A percentile compares a stretch with the other conserved stretches of the same genome.
phyloP scores from a whole-genome alignment of 2,329 filamentous ascomycete genomes.

The Escovopsis sp. region DNA sequence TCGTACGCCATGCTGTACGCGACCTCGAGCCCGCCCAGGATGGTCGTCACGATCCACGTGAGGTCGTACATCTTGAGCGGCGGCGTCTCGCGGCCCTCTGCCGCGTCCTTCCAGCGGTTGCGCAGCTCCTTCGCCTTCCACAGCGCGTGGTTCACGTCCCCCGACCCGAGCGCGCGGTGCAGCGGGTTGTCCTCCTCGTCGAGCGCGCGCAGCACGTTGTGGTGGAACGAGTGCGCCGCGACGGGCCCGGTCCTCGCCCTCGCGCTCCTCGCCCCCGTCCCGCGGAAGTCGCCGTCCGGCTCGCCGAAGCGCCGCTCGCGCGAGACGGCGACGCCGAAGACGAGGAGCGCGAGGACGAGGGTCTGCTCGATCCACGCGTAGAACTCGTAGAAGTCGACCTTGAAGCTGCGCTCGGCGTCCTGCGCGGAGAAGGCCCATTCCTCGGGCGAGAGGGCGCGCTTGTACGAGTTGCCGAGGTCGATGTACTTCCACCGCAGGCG shows the following conservation, averaged over 20 bases:
- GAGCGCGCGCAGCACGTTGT: conserved; percentile 51
- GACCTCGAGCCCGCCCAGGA: conserved; percentile 44
- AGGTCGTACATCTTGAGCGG: conserved; percentile 46
- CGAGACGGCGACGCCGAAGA: conserved; percentile 43
- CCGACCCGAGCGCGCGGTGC: conserved; percentile 36
- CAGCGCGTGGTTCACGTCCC: conserved; percentile 42
- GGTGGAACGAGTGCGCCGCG: conserved; percentile 46
- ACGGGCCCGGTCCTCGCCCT: conserved; percentile 1
- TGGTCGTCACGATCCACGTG: conserved; percentile 39
- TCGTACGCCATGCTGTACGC: conserved; percentile 37
- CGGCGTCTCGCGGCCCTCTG: conserved; percentile 26
- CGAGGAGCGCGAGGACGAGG: conserved; percentile 49
- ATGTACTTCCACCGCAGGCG: conserved; percentile 50
- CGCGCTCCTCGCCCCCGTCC: too few species aligned
- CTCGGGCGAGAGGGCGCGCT: conserved; percentile 28
- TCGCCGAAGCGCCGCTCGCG: conserved; percentile 1
- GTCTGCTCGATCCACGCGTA: conserved; percentile 60
- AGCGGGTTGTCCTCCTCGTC: conserved; percentile 43
- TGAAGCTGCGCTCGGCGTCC: conserved; percentile 55
- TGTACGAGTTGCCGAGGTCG: conserved; percentile 42
- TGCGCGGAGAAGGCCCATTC: conserved; percentile 20
- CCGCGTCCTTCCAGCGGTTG: conserved; percentile 59
- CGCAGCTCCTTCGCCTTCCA: conserved; percentile 53
- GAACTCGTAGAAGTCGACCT: conserved; percentile 65
- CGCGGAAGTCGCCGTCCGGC: too few species aligned